These are phyloP conservation scores for Trichoderma lentiforme DNA, from an alignment of 2,329 filamentous ascomycete genomes.

Conservation along the genomic window DNA sequence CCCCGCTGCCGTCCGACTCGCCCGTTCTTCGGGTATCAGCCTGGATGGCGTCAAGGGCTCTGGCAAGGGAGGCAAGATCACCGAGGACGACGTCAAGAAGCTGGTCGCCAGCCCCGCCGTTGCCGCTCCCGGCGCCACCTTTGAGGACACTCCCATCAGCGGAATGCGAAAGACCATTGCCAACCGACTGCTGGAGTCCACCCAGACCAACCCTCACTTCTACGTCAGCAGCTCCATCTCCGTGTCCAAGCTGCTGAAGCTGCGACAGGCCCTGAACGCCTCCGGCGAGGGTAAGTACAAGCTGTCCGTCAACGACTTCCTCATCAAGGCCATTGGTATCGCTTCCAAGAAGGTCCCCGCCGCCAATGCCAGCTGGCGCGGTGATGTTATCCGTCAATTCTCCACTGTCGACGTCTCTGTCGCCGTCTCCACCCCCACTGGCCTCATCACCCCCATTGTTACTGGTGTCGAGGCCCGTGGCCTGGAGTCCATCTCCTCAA, in stretches of 20 bases:
- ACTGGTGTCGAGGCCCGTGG: constrained; percentile 83
- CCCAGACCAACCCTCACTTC: constrained; percentile 95
- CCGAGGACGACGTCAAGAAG: constrained; percentile 91
- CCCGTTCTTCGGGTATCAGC: constrained; percentile 78
- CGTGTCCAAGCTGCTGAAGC: constrained; percentile 92
- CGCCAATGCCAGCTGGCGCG: constrained; percentile 94
- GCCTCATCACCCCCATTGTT: constrained; percentile 97
- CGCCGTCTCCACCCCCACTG: constrained; percentile 86
- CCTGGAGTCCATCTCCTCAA: constrained; percentile 79
- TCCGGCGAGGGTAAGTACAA: constrained; percentile 92
- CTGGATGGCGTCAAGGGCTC: constrained; percentile 80
- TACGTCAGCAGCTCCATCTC: constrained; percentile 90
- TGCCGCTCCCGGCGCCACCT: constrained; percentile 60
- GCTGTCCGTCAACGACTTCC: constrained; percentile 99
- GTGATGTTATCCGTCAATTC: constrained; percentile 87
- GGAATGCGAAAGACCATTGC: constrained; percentile 99
- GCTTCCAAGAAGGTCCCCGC: constrained; percentile 91
- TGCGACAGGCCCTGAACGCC: constrained; percentile 88
- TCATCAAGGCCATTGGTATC: constrained; percentile 90
- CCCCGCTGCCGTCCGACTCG: constrained; percentile 74
- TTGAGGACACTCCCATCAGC: constrained; percentile 78
- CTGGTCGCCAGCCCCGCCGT: constrained; percentile 55
- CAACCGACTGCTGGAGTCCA: constrained; percentile 79
- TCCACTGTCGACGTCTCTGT: constrained; percentile 92
- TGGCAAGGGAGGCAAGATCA: constrained; percentile 81